Evolutionary conservation across 129 eudicot genomes (phyloP), one percentile per base, ranked within the genome.

Genomic region (Heracleum sosnowskyi): DNA sequence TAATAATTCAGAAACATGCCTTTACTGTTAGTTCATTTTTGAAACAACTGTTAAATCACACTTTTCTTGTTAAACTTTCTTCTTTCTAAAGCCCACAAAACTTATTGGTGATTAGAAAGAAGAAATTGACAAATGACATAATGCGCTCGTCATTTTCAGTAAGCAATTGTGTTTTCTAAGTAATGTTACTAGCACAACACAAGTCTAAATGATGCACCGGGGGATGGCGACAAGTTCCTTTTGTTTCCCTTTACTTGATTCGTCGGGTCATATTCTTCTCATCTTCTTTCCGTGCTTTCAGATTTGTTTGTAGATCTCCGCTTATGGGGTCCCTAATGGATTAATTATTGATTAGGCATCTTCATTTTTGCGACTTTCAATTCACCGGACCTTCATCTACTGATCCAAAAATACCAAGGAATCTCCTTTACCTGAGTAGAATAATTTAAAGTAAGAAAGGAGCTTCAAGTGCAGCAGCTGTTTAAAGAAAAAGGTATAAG

Each of bases 181-280:
- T 78, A 76, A 72, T 68, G 77, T 63, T 46, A 53, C 73, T 24
- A 75, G 83, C 18, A 82, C 71, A 28, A 31, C 36, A 76, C 68
- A 71, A 83, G 81, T 83, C 75, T 79, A 78, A 83, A 84, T 88
- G 78, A 85, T 81, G 83, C 79, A 74, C 69, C 83, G 31, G 44
- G 80, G 81, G 89, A 90, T 82, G 75, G 80, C 82, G 97, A 89
- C 87, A 86, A 69, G 87, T 80, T 89, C 86, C 86, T 89, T 87
- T 74, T 93, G 85, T 87, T 79, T 83, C 79, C 71, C 90, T 90
- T 90, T 90, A 85, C 82, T 78, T 87, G 92, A 93, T 93, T 91
- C 97, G 85, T 83, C 85, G 87, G 84, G 82, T 86, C 94, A 87
- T 85, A 71, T 84, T 41, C 79, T 85, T 82, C 86, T 74, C 86